Evolutionary conservation across 345 rosid species (phyloP), one percentile per base, ranked within the genome.

Genomic region (Populus tremula): DNA sequence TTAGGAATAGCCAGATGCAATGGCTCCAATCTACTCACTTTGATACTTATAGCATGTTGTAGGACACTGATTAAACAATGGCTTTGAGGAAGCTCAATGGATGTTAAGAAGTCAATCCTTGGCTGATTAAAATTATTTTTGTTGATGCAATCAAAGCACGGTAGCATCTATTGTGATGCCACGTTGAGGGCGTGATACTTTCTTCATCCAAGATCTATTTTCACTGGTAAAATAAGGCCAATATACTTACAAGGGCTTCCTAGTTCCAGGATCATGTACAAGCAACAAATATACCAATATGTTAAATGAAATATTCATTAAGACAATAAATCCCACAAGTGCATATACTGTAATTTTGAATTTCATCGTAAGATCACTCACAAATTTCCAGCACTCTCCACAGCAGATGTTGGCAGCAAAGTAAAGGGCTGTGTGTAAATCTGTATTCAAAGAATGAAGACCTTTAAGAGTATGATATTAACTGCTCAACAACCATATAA

Each of bases 311-410:
- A 35, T n/a, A 69, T 21, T 5, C 39, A 25, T 27, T 20, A 38
- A 74, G 67, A 47, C 59, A 50, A n/a, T 47, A 49, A 39, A 49
- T 25, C 50, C 14, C 9, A 61, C 36, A 64, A 33, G 12, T 11
- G 65, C 62, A 63, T 31, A 45, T 18, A 76, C 6, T 41, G 14
- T 7, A 54, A 66, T 25, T 31, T 0, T 47, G 59, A 77, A 77
- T 6, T 29, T 63, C 11, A 77, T 64, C 49, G 36, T 39, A 11
- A 20, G 59, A 77, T 63, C 56, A 86, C 98, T 88, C 87, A 91
- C 96, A 86, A 70, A 81, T 93, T 93, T 84, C 98, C 98, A 29
- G 96, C 96, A 74, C 77, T 81, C 81, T 93, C 93, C 67, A 93
- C 93, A 38, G 91, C 90, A 76, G 96, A 89, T 76, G 71, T 59